A percentile compares a stretch with the other conserved stretches of the same genome.
phyloP scores from a whole-genome alignment of 2,329 filamentous ascomycete genomes.

The Podosphaera fusca region DNA sequence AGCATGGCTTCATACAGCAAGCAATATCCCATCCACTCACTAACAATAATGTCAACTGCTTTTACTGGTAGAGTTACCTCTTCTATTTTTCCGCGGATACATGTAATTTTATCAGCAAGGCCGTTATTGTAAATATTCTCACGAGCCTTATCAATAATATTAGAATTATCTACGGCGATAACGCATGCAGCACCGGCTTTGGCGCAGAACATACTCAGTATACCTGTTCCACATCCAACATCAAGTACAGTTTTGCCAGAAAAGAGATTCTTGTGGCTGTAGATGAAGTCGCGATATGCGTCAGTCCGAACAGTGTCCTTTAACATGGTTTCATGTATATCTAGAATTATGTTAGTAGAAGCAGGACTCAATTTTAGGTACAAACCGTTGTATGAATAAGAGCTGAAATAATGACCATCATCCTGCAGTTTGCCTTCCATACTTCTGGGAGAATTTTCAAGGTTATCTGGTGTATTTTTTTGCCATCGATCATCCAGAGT shows the following conservation, averaged over 20 bases:
- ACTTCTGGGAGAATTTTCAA: slow-evolving; percentile 7
- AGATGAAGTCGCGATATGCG: slow-evolving; percentile 85
- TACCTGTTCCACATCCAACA: slow-evolving; percentile 71
- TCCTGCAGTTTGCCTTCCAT: slow-evolving; percentile 22
- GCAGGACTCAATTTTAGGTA: not conserved
- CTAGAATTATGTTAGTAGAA: slow-evolving; percentile 19
- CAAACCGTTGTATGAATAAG: slow-evolving; percentile 42
- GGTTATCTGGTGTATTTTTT: slow-evolving; percentile 5
- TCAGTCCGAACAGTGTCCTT: slow-evolving; percentile 77
- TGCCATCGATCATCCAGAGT: slow-evolving; percentile 20
- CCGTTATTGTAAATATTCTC: slow-evolving; percentile 70
- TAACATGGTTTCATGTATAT: slow-evolving; percentile 90
- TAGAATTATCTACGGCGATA: slow-evolving; percentile 77
- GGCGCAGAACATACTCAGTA: slow-evolving; percentile 85
- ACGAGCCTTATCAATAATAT: slow-evolving; percentile 67
- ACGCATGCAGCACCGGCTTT: slow-evolving; percentile 71
- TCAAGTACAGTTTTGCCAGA: slow-evolving; percentile 71
- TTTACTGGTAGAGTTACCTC: slow-evolving; percentile 57
- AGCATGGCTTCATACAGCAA: slow-evolving; percentile 92
- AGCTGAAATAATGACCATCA: slow-evolving; percentile 38
- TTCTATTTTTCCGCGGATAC: slow-evolving; percentile 67
- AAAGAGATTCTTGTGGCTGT: slow-evolving; percentile 73
- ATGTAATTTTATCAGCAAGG: slow-evolving; percentile 50
- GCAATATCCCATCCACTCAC: slow-evolving; percentile 95
- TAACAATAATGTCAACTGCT: slow-evolving; percentile 82